phyloP scores from a whole-genome alignment of 768 basidiomycete species.

The Mycena venus region DNA sequence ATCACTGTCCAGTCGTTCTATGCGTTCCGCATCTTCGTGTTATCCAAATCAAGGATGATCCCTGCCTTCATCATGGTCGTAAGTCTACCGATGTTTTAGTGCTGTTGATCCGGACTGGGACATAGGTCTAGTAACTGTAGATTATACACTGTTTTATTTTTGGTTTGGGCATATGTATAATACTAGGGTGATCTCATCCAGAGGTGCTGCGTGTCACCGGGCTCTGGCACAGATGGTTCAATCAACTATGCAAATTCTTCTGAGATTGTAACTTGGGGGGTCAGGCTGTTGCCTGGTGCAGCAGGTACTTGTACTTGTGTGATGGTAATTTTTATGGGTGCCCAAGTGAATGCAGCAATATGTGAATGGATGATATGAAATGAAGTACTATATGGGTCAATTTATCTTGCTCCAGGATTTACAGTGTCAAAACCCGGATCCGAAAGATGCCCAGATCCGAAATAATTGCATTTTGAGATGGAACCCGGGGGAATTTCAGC shows the following conservation, averaged over 20 bases:
- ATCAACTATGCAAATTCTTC: neutral
- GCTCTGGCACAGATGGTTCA: neutral
- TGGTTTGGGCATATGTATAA: conserved; percentile 10
- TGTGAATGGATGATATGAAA: too few species aligned
- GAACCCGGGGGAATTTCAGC: too few species aligned
- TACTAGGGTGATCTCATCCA: neutral
- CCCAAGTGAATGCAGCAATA: too few species aligned
- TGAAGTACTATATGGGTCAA: too few species aligned
- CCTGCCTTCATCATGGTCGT: neutral
- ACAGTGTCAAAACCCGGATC: too few species aligned
- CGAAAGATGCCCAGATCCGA: too few species aligned
- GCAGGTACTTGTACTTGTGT: too few species aligned
- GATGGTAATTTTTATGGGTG: too few species aligned
- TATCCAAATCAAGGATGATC: neutral
- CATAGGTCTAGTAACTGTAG: conserved; percentile 5
- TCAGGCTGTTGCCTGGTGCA: too few species aligned
- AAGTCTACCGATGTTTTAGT: too few species aligned
- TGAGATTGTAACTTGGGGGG: neutral
- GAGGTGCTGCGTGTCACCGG: neutral
- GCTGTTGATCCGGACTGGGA: conserved; percentile 7
- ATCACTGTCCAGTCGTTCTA: neutral
- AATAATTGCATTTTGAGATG: too few species aligned
- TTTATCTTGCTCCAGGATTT: too few species aligned
- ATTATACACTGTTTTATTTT: conserved; percentile 5
- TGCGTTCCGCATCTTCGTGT: neutral